Conservation (phyloP, 2,329 filamentous ascomycete species). For the Xylaria digitata region DNA sequence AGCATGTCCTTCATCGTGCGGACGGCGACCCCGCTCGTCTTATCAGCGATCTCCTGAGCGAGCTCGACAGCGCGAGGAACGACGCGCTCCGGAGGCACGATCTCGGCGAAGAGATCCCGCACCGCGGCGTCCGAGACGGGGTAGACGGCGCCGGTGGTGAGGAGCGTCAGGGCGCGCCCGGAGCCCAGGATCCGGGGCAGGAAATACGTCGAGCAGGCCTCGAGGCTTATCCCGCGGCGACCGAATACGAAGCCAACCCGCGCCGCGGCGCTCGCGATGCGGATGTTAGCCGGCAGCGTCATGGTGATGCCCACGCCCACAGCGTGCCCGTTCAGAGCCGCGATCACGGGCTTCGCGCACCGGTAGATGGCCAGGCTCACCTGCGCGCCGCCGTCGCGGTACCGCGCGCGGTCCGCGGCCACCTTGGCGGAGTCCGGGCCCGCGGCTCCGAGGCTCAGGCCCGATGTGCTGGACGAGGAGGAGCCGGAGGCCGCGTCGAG, state of each 20-base stretch:
- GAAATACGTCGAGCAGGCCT: constrained; percentile 78
- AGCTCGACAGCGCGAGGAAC: constrained; percentile 73
- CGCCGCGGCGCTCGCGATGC: constrained; percentile 65
- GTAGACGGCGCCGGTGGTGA: constrained; percentile 75
- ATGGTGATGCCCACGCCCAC: constrained; percentile 72
- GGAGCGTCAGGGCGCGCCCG: constrained; percentile 70
- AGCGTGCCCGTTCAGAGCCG: constrained; percentile 68
- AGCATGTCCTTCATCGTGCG: constrained; percentile 75
- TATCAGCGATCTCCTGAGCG: constrained; percentile 73
- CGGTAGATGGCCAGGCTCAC: constrained; percentile 66
- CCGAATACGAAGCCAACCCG: constrained; percentile 81
- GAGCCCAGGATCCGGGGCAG: constrained; percentile 76
- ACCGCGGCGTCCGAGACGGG: constrained; percentile 62
- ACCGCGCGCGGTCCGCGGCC: constrained; percentile 24
- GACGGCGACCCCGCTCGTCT: constrained; percentile 72
- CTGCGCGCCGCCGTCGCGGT: constrained; percentile 65
- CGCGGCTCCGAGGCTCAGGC: constrained; percentile 1
- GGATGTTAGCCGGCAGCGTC: constrained; percentile 66
- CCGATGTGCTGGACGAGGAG: constrained; percentile 26
- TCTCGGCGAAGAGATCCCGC: constrained; percentile 73
- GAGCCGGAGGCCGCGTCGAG: constrained; percentile 53
- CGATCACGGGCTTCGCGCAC: constrained; percentile 69
- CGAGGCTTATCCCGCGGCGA: constrained; percentile 76
- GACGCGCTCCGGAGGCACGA: constrained; percentile 69
- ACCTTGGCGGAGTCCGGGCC: neutral